Percentiles rank a stretch among this genome's conserved stretches.
Conservation (phyloP, 2,329 filamentous ascomycete species). For the Aspergillus caelatus region DNA sequence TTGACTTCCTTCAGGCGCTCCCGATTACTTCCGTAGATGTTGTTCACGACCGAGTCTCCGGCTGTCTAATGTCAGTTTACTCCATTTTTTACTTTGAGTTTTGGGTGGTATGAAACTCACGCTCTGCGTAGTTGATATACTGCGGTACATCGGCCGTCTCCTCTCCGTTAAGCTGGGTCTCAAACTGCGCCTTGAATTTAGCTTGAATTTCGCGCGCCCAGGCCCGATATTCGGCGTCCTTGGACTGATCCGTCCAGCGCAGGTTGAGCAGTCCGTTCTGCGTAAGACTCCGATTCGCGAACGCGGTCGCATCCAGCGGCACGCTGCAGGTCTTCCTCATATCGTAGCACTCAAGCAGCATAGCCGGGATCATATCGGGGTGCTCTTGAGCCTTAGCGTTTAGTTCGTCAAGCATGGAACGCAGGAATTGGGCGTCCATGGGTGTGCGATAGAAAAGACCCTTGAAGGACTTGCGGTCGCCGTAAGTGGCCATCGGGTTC, state of each 20-base stretch:
- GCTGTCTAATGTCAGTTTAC: slow-evolving; percentile 25
- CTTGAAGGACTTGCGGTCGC: slow-evolving; percentile 47
- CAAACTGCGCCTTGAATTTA: slow-evolving; percentile 29
- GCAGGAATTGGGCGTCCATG: slow-evolving; percentile 37
- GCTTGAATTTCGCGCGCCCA: slow-evolving; percentile 42
- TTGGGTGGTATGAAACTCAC: slow-evolving; percentile 23
- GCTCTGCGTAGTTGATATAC: slow-evolving; percentile 41
- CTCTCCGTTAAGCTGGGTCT: slow-evolving; percentile 14
- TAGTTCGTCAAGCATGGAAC: slow-evolving; percentile 35
- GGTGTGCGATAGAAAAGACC: slow-evolving; percentile 51
- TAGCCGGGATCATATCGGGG: slow-evolving; percentile 31
- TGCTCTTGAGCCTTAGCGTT: slow-evolving; percentile 31
- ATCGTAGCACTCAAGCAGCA: slow-evolving; percentile 50
- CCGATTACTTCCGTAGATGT: slow-evolving; percentile 52
- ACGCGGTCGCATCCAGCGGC: slow-evolving; percentile 43
- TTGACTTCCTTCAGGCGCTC: slow-evolving; percentile 47
- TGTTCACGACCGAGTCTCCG: slow-evolving; percentile 34
- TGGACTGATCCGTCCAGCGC: slow-evolving; percentile 44
- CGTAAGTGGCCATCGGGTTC: slow-evolving; percentile 43
- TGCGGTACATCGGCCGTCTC: slow-evolving; percentile 29
- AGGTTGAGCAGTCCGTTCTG: slow-evolving; percentile 48
- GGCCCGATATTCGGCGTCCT: slow-evolving; percentile 41
- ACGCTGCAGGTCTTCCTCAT: slow-evolving; percentile 44
- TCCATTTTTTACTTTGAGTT: not conserved
- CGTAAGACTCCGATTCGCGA: slow-evolving; percentile 49